Evolutionary conservation across 2,329 filamentous ascomycete genomes (phyloP), one percentile per base, ranked within the genome.

Genomic region (Xenoacremonium recifei): DNA sequence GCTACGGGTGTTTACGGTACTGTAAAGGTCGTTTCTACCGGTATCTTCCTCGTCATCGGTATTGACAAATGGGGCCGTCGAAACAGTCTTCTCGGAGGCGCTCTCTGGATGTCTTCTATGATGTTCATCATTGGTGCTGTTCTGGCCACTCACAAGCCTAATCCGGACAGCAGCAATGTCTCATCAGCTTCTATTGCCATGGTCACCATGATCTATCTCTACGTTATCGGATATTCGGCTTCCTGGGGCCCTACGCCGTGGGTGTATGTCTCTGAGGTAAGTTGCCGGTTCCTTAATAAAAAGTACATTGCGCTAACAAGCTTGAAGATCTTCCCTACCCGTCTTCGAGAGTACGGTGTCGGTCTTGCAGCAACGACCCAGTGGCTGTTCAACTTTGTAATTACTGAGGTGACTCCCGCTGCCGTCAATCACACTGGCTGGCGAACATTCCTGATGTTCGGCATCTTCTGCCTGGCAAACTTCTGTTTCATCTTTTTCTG

Each of bases 361-460:
- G 73, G 79, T 2, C 69, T 85, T 33, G 82, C 76, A 0, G 80
- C 82, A 2, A 75, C 79, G 1, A 83, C 77, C 1, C 80, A 85
- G 54, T 84, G 81, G 80, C 56, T 85, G 4, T 85, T 85, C 61
- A 85, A 86, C 54, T 82, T 85, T 43, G 78, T 84, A 3, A 79
- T 86, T 34, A 44, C 51, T 3, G 16, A 40, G n/a, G 37, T 53
- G 15, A 51, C 49, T 1, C 50, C 50, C 4, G 35, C 30, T 5
- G 46, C 46, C 16, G 37, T 53, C 21, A 44, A 49, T 30, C 36
- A 50, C 31, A 47, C 42, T 30, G 50, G 48, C 15, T 51, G 49
- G 49, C 44, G 40, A 15, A 48, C 44, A 1, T 51, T 51, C 6
- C 36, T 49, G 34, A 51, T 51, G 49, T 51, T 51, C 29, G 47